Evolutionary conservation across 768 basidiomycete genomes (phyloP).

Genomic region (Leucocoprinus leucothites): DNA sequence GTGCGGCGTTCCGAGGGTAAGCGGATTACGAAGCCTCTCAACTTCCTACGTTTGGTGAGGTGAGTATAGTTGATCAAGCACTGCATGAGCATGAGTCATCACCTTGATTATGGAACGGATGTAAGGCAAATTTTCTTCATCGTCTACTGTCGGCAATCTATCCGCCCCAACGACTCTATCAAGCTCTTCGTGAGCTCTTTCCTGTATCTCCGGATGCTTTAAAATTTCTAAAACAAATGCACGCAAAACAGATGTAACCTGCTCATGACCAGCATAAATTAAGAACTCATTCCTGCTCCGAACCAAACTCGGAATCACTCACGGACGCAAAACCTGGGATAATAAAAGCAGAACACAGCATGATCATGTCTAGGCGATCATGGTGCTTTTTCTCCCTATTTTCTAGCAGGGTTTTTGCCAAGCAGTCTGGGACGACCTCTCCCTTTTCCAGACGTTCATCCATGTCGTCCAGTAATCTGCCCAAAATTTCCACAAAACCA

Average conservation of each 20-base stretch:
- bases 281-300: background rate
- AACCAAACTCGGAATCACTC: slow-evolving; percentile 17
- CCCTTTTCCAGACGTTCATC: slow-evolving; percentile 32
- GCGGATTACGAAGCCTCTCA: slow-evolving; percentile 33
- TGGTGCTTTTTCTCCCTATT: slow-evolving; percentile 30
- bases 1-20: slow-evolving; percentile 40
- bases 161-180: slow-evolving; percentile 19
- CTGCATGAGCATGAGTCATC: background rate
- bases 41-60: slow-evolving; percentile 24
- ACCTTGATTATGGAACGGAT: slow-evolving; percentile 21
- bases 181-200: slow-evolving; percentile 21
- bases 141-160: slow-evolving; percentile 17
- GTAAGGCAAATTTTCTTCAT: slow-evolving; percentile 19
- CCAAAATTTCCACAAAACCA: slow-evolving; percentile 34
- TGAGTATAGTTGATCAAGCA: background rate
- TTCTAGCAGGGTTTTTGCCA: slow-evolving; percentile 37
- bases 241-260: slow-evolving; percentile 36
- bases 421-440: slow-evolving; percentile 38
- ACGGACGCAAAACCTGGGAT: slow-evolving; percentile 42
- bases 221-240: slow-evolving; percentile 32
- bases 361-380: slow-evolving; percentile 35
- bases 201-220: slow-evolving; percentile 17
- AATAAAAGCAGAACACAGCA: slow-evolving; percentile 40
- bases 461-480: slow-evolving; percentile 35
- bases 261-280: background rate